Conservation (phyloP, 2,329 filamentous ascomycete species). For the Periconia macrospinosa region DNA sequence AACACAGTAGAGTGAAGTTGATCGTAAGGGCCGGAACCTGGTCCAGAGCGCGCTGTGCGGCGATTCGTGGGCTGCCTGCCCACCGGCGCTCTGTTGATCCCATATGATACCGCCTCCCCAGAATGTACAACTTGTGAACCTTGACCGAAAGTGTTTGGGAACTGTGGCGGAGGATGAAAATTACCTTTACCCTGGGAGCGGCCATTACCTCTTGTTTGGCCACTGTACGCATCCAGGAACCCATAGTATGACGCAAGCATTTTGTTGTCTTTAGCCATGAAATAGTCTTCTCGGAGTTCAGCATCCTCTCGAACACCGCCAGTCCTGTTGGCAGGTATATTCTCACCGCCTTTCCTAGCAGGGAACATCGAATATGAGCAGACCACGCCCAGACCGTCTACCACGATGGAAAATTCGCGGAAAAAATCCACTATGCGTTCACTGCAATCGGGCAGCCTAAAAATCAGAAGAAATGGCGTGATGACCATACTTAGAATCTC, state of each 20-base stretch:
- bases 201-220: constrained; percentile 42
- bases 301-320: constrained; percentile 52
- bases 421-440: constrained; percentile 98
- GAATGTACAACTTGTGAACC: constrained; percentile 54
- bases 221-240: constrained; percentile 83
- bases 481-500: constrained; percentile 91
- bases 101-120: constrained; percentile 43
- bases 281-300: constrained; percentile 82
- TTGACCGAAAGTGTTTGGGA: constrained; percentile 64
- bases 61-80: constrained; percentile 27
- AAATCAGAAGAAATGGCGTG: constrained; percentile 85
- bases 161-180: constrained; percentile 75
- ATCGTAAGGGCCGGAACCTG: constrained; percentile 43
- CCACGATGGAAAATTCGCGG: constrained; percentile 94
- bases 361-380: constrained; percentile 98
- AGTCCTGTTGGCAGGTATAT: constrained; percentile 45
- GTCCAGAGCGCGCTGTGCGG: constrained; percentile 24
- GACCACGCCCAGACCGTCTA: constrained; percentile 92
- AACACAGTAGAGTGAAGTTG: constrained; percentile 74
- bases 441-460: constrained; percentile 82
- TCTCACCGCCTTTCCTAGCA: constrained; percentile 79
- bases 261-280: constrained; percentile 92
- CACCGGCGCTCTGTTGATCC: constrained; percentile 25
- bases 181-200: constrained; percentile 49
- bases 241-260: constrained; percentile 98